Evolutionary conservation across 225 moss, liverwort and hornwort genomes (phyloP).

Genomic region (Bryoerythrophyllum caledonicum): DNA sequence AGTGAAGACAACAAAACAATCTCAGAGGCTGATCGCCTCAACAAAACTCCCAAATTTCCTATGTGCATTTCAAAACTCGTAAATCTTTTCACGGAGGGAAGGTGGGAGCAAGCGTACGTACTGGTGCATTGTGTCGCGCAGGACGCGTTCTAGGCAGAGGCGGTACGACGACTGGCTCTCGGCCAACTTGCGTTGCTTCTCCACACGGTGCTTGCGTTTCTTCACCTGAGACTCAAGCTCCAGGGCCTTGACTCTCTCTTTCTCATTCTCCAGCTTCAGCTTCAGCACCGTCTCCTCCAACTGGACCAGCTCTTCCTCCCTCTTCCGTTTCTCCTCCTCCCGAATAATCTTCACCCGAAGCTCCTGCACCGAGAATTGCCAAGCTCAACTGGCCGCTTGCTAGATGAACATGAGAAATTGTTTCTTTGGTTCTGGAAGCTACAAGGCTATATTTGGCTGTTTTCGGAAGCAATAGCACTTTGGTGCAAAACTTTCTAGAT

Average conservation of each 20-base stretch:
- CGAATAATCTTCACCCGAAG: slow-evolving; percentile 50
- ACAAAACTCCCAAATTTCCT: not conserved
- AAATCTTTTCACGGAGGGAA: no score
- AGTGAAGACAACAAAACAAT: not conserved
- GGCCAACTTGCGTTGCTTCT: slow-evolving; percentile 47
- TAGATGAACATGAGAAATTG: not conserved
- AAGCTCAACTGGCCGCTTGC: not conserved
- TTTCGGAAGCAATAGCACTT: no score
- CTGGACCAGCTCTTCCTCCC: slow-evolving; percentile 39
- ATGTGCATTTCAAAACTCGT: no score
- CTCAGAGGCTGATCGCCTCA: not conserved
- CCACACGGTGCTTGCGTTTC: slow-evolving; percentile 47
- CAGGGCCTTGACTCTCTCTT: slow-evolving; percentile 17
- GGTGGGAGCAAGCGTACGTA: no score
- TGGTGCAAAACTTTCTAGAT: no score
- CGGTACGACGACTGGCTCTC: slow-evolving; percentile 46
- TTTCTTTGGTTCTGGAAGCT: not conserved
- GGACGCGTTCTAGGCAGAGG: slow-evolving; percentile 41
- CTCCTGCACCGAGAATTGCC: slow-evolving; percentile 29
- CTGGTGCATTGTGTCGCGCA: slow-evolving; percentile 58
- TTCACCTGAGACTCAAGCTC: slow-evolving; percentile 39
- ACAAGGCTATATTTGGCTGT: not conserved
- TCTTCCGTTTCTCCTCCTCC: slow-evolving; percentile 36
- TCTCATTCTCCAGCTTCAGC: slow-evolving; percentile 43
- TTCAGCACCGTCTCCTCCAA: slow-evolving; percentile 43